phyloP scores from a whole-genome alignment of 495 filamentous ascomycete genomes.

The Penicillium bialowiezense region DNA sequence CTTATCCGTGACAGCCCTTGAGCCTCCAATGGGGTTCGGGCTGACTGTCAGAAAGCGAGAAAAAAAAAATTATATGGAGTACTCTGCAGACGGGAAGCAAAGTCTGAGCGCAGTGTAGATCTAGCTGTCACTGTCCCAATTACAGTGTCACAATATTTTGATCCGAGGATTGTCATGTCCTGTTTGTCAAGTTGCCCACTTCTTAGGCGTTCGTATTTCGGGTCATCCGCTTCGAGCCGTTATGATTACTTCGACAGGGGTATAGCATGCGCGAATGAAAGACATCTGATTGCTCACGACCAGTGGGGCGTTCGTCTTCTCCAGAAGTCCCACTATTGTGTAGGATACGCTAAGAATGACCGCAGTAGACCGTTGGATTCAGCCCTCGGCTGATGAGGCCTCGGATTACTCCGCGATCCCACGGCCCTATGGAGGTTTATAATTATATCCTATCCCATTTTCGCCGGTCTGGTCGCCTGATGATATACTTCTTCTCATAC shows the following conservation, averaged over 20 bases:
- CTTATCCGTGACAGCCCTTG: neutral
- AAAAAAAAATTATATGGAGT: neutral
- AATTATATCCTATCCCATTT: conserved; percentile 13
- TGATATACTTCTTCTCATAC: conserved; percentile 1
- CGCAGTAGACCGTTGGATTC: conserved; percentile 12
- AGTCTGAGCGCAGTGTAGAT: conserved; percentile 3
- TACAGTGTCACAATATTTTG: neutral
- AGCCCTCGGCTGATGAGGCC: conserved; percentile 12
- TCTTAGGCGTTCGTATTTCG: neutral
- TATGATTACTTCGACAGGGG: conserved; percentile 4
- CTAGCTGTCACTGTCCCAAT: conserved; percentile 5
- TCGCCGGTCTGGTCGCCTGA: conserved; percentile 14
- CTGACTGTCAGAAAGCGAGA: neutral
- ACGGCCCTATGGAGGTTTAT: conserved; percentile 11
- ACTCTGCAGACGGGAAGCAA: neutral
- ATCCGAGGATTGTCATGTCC: too few species aligned
- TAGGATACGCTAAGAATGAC: conserved; percentile 1
- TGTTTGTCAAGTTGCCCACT: neutral
- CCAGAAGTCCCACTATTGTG: conserved; percentile 1
- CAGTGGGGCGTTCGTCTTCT: conserved; percentile 18
- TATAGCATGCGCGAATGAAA: conserved; percentile 17
- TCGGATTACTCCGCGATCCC: conserved; percentile 7
- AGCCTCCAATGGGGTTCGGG: neutral
- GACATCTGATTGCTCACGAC: conserved; percentile 9
- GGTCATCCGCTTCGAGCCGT: neutral